Evolutionary conservation across 1,284 basidiomycete species (phyloP), one percentile per base, ranked within the genome.

Genomic region (Sanghuangporus sanghuang): DNA sequence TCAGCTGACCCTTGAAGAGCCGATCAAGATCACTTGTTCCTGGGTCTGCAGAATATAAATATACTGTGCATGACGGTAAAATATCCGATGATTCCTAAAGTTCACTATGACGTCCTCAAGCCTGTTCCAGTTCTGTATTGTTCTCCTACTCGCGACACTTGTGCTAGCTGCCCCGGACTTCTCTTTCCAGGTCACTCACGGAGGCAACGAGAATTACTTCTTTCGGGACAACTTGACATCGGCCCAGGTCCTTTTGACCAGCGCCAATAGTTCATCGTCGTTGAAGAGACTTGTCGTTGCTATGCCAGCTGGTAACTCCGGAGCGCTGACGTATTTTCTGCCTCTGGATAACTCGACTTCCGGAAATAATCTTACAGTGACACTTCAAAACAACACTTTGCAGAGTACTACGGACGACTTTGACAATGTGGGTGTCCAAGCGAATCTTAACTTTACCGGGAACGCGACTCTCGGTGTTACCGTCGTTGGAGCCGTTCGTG

Each of bases 151-250:
- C 11, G 48, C 18, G 4, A 27, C 23, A 27, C 21, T 27, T 2
- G 48, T 5, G 3, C 8, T n/a, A 27, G 14, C 48, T 21, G 9
- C 32, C 14, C 32, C 32, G n/a, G 32, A 48, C 16, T 23, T 48
- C n/a, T 59, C 57, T 32, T 71, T 73, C 57, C 64, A 69, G 35
- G 67, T 72, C 14, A 61, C 63, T 0, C 70, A 67, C 59, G 76
- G 74, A 14, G 74, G 74, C 0, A 76, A 78, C 67, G 72, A 77
- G 67, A 80, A 81, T 67, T 78, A 77, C 66, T 73, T 79, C 46
- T 72, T 75, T 49, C 68, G 78, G n/a, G 76, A 78, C 63, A 74
- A 74, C 64, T 50, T 72, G 35, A 77, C 77, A 1, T 69, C 76
- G 1, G 76, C 71, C 0, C 78, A 79, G 67, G 68, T 79, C 12